Evolutionary conservation across 2,329 filamentous ascomycete genomes (phyloP).

Genomic region (Colletotrichum theobromicola): DNA sequence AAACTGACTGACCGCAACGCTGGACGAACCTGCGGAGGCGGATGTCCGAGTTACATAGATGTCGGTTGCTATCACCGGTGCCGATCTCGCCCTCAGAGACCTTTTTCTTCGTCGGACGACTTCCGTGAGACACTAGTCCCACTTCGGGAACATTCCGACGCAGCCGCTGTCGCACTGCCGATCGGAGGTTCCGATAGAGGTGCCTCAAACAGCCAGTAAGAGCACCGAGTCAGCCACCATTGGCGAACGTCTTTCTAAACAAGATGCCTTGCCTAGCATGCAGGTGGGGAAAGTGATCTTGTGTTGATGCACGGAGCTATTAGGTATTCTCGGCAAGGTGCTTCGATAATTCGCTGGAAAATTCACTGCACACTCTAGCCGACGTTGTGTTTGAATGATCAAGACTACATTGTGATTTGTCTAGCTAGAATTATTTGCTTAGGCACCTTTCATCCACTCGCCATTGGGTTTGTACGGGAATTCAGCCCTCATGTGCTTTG

Average conservation of each 20-base stretch:
- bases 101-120: not conserved
- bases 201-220: not conserved
- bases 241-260: not conserved
- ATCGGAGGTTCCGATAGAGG: not conserved
- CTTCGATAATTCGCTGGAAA: not conserved
- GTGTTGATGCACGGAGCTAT: not conserved
- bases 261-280: not conserved
- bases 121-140: not conserved
- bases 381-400: not conserved
- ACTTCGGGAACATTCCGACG: not conserved
- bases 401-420: not conserved
- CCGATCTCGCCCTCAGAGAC: not conserved
- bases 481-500: conserved; percentile 38
- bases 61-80: not conserved
- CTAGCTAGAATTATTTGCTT: not conserved
- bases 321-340: not conserved
- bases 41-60: conserved; percentile 13
- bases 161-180: not conserved
- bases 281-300: not conserved
- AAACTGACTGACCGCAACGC: not conserved
- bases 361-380: not conserved
- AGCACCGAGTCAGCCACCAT: not conserved
- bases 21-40: not conserved
- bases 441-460: conserved; percentile 18
- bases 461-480: conserved; percentile 18